phyloP scores from a whole-genome alignment of 371 early-diverging fungal species.

The Mucor racemosus region DNA sequence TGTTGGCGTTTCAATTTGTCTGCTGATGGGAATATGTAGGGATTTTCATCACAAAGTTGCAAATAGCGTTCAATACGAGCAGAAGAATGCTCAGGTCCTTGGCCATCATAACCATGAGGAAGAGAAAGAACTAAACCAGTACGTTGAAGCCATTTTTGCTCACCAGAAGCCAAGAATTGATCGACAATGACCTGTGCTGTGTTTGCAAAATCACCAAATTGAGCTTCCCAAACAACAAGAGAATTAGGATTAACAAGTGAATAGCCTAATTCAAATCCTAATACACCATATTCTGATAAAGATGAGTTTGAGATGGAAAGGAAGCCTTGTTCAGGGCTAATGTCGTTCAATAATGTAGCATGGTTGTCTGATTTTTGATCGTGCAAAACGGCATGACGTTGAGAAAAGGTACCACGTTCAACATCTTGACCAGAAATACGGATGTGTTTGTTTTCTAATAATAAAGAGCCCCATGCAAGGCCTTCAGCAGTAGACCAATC shows the following conservation, averaged over 20 bases:
- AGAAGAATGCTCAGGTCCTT: constrained; percentile 98
- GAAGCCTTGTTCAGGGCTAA: constrained; percentile 80
- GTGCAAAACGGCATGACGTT: constrained; percentile 96
- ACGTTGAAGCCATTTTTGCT: constrained; percentile 97
- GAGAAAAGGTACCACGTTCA: constrained; percentile 98
- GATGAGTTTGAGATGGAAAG: constrained; percentile 95
- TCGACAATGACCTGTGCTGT: constrained; percentile 96
- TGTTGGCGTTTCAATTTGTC: constrained; percentile 86
- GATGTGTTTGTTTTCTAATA: constrained; percentile 56
- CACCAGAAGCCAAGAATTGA: constrained; percentile 94
- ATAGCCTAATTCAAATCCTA: constrained; percentile 97
- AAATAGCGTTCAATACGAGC: constrained; percentile 94
- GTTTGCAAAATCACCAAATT: constrained; percentile 98
- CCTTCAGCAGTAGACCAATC: constrained; percentile 97
- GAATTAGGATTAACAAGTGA: constrained; percentile 92
- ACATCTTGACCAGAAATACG: constrained; percentile 81
- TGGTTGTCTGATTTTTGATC: constrained; percentile 80
- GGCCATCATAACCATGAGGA: constrained; percentile 98
- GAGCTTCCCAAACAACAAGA: constrained; percentile 97
- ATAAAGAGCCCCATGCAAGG: constrained; percentile 90
- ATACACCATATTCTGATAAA: constrained; percentile 92
- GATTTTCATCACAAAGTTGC: constrained; percentile 93
- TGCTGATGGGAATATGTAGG: constrained; percentile 80
- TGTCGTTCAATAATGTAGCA: constrained; percentile 80
- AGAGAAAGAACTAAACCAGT: constrained; percentile 90